Base-by-base conservation (phyloP, 192 early-diverging fungal genomes). In the Coemansia sp. region DNA sequence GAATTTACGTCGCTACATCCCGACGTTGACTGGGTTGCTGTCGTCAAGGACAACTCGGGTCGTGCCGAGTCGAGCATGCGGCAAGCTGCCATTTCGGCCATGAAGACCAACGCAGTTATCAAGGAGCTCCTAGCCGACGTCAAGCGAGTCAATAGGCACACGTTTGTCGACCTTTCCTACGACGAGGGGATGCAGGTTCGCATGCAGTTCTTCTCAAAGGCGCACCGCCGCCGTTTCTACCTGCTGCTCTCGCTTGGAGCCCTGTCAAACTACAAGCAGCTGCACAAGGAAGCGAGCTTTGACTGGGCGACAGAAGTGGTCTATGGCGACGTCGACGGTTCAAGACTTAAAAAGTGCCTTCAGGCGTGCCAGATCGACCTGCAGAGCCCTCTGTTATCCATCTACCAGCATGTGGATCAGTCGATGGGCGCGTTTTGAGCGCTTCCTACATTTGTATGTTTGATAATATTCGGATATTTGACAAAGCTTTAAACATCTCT, bases 1-100 rank as follows among this genome's bases (percentile, higher is more conserved):
- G 74, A 82, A 49, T 76, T 82, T 36, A 70, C 74, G 38, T 82
- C 79, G 46, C 60, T 82, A 46, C 79, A 82, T 36, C 79, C 79
- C 0, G 79, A 82, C 12, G 73, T 82, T n/a, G 73, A 82, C 74
- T 82, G 79, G 79, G 65, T 45, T 36, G 74, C 74, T 4, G 62
- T 70, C 27, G 51, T 82, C n/a, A 62, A 46, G 29, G 65, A 75
- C 39, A 67, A 40, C 57, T 57, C 73, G 19, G 58, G 63, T 25
- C 12, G 57, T 12, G 31, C 59, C 5, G 54, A 59, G 12, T 25
- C 63, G 56, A 59, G 63, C 2, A 68, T 66, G 40, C 62, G 79
- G 36, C 79, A 82, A 56, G 76, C 76, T 49, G 32, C 73, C 17
- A 66, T 82, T 20, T 59, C 70, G 7, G 67, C 67, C 25, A 82